Percentiles rank a stretch among this genome's conserved stretches.
phyloP scores from a whole-genome alignment of 106 monocot species.

The Dioscorea alata region DNA sequence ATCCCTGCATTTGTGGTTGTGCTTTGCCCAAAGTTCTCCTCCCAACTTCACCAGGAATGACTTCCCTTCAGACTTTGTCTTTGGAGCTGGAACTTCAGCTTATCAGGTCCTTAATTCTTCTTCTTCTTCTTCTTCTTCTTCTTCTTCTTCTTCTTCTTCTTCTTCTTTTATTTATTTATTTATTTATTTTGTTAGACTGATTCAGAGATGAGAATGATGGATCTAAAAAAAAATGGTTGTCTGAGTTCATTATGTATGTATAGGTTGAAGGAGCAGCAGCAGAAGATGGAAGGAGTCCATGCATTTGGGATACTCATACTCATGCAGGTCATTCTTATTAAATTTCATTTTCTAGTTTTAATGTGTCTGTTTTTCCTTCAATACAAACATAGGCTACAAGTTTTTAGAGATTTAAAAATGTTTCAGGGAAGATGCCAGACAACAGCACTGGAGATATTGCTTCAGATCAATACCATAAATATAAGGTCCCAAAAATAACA shows the following conservation, averaged over 20 bases:
- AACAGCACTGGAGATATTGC: slow-evolving; percentile 47
- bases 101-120: slow-evolving; percentile 70
- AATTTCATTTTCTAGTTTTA: neutral
- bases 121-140: neutral
- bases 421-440: slow-evolving; percentile 4
- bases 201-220: neutral
- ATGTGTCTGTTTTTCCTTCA: neutral
- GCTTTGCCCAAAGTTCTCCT: neutral
- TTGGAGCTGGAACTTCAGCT: slow-evolving; percentile 78
- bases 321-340: slow-evolving; percentile 18
- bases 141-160: neutral
- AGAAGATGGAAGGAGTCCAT: slow-evolving; percentile 41
- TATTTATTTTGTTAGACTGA: too few species aligned
- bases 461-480: slow-evolving; percentile 71
- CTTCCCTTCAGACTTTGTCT: slow-evolving; percentile 58
- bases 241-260: neutral
- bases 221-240: neutral
- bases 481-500: slow-evolving; percentile 27
- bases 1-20: too few species aligned
- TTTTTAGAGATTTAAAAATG: neutral
- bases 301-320: slow-evolving; percentile 40
- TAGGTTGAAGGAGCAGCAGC: slow-evolving; percentile 40
- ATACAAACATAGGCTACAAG: neutral
- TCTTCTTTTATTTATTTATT: too few species aligned
- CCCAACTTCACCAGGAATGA: slow-evolving; percentile 23